Conservation (phyloP, 495 filamentous ascomycete genomes). For the Aspergillus egyptiacus region DNA sequence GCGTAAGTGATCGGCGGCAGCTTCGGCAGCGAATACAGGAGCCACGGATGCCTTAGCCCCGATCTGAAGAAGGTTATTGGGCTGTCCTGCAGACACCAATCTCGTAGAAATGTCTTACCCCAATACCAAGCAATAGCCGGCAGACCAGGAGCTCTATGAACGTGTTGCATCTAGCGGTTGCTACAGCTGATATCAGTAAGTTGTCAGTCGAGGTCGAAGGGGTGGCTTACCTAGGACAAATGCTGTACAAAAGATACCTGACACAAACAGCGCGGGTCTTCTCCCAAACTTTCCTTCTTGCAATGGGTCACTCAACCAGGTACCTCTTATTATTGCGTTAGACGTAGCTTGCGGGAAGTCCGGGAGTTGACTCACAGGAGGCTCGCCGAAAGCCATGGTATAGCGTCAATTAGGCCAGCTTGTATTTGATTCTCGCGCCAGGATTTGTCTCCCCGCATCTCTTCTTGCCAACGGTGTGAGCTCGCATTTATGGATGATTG, state of each 20-base stretch:
- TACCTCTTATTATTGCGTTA: too few species aligned
- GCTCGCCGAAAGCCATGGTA: too few species aligned
- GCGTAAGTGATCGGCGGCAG: conserved; percentile 57
- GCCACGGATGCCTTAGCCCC: conserved; percentile 47
- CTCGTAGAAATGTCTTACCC: conserved; percentile 17
- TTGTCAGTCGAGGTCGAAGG: too few species aligned
- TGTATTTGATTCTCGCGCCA: too few species aligned
- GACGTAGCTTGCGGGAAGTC: too few species aligned
- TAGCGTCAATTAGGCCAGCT: too few species aligned
- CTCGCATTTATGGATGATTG: too few species aligned
- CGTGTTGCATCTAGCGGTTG: conserved; percentile 42
- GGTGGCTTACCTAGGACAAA: conserved; percentile 52
- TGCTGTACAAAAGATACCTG: conserved; percentile 56
- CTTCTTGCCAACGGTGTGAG: too few species aligned
- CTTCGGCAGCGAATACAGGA: conserved; percentile 67
- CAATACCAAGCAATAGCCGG: conserved; percentile 60
- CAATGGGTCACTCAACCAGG: too few species aligned
- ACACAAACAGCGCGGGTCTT: conserved; percentile 59
- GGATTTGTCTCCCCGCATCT: too few species aligned
- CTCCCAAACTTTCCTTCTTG: conserved; percentile 55
- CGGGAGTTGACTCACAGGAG: too few species aligned
- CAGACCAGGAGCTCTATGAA: conserved; percentile 54
- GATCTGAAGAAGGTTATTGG: conserved; percentile 32
- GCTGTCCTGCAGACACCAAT: neutral
- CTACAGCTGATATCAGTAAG: too few species aligned